Evolutionary conservation across 129 eudicot species (phyloP).

Genomic region (carrot (Daucus carota)): DNA sequence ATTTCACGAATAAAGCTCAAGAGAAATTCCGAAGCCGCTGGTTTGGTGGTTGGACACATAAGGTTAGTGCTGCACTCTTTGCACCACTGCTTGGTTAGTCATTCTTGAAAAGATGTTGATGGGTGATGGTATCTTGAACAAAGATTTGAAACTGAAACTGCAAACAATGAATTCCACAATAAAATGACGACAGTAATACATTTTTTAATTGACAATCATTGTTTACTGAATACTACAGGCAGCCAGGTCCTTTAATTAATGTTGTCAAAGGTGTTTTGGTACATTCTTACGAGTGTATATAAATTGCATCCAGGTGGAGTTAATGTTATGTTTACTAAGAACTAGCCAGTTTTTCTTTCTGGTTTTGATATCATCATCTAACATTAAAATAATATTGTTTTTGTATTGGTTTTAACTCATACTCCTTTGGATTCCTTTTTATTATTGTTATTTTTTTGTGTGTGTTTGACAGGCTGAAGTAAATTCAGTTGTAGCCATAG

Average conservation of each 20-base stretch:
- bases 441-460: background rate
- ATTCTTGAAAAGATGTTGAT: background rate
- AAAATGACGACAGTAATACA: background rate
- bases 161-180: background rate
- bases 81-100: background rate
- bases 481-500: slow-evolving; percentile 22
- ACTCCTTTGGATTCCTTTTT: slow-evolving; percentile 11
- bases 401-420: too few relatives aligned
- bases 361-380: background rate
- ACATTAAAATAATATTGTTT: background rate
- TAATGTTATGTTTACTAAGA: background rate
- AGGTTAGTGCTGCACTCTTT: slow-evolving; percentile 30
- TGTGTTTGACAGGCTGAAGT: slow-evolving; percentile 32
- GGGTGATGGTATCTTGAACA: background rate
- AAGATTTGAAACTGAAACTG: background rate
- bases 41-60: slow-evolving; percentile 80
- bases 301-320: background rate
- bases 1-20: slow-evolving; percentile 16
- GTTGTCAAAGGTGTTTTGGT: background rate
- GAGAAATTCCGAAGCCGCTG: slow-evolving; percentile 67
- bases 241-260: background rate
- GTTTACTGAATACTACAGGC: background rate
- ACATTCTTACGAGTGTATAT: background rate
- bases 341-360: background rate
- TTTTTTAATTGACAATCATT: background rate